phyloP scores from a whole-genome alignment of 306 rosid genomes.

The Ammopiptanthus mongolicus region DNA sequence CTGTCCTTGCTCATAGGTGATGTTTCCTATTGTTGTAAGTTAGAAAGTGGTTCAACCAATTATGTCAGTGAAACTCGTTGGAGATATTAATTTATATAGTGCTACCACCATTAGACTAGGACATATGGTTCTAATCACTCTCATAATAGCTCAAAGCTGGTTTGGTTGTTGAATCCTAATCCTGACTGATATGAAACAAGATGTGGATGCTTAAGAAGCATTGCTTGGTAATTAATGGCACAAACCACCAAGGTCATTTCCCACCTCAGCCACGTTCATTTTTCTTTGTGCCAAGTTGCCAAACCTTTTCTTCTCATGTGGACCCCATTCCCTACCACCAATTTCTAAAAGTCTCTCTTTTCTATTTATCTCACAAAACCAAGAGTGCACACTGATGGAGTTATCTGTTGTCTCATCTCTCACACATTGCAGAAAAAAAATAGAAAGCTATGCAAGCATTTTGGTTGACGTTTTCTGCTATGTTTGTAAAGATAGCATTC shows the following conservation, averaged over 20 bases:
- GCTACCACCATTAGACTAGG: too few relatives aligned
- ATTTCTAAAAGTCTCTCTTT: constrained; percentile 32
- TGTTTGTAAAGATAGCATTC: constrained; percentile 54
- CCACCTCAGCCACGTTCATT: constrained; percentile 20
- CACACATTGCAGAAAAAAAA: constrained; percentile 13
- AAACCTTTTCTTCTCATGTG: constrained; percentile 33
- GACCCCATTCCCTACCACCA: constrained; percentile 36
- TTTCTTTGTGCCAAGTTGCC: constrained; percentile 9
- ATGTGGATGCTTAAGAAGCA: too few relatives aligned
- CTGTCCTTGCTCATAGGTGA: neutral
- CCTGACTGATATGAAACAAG: too few relatives aligned
- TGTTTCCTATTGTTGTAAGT: neutral
- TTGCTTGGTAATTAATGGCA: neutral
- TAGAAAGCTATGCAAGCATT: too few relatives aligned
- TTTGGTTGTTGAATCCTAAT: too few relatives aligned
- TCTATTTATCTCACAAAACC: constrained; percentile 18
- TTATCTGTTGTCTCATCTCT: constrained; percentile 14
- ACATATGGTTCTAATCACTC: too few relatives aligned
- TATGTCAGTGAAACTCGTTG: neutral
- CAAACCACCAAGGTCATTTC: neutral
- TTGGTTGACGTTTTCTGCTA: too few relatives aligned
- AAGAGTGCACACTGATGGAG: constrained; percentile 12
- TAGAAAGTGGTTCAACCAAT: neutral
- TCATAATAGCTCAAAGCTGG: too few relatives aligned
- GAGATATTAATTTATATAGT: neutral